Evolutionary conservation across 345 rosid species (phyloP).

Genomic region (Hibiscus tridactylites): DNA sequence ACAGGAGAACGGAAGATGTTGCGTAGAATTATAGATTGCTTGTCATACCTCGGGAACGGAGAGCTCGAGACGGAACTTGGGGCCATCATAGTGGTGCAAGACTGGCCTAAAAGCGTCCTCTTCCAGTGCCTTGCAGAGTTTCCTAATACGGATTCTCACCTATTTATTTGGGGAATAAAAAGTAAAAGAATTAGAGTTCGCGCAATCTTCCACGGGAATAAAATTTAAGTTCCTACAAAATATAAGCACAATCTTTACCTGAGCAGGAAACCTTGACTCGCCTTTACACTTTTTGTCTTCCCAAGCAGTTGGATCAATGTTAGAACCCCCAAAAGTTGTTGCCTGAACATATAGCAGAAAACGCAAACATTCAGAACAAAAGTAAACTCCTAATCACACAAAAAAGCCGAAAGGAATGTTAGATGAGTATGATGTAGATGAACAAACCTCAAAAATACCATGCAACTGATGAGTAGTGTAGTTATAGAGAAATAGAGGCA

Average conservation of each 20-base stretch:
- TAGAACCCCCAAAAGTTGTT: slow-evolving; percentile 88
- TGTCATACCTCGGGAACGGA: slow-evolving; percentile 89
- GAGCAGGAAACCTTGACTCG: slow-evolving; percentile 97
- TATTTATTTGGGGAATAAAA: slow-evolving; percentile 9
- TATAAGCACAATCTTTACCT: slow-evolving; percentile 35
- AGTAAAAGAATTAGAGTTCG: background rate
- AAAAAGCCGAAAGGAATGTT: background rate
- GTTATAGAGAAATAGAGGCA: slow-evolving; percentile 91
- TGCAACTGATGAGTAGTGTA: slow-evolving; percentile 97
- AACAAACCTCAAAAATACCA: slow-evolving; percentile 93
- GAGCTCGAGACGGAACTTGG: slow-evolving; percentile 95
- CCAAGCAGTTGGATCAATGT: slow-evolving; percentile 99
- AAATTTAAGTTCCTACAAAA: background rate
- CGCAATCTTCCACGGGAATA: background rate
- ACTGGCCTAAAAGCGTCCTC: slow-evolving; percentile 97
- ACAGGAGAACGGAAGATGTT: background rate
- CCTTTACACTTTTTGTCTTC: slow-evolving; percentile 99
- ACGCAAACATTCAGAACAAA: background rate
- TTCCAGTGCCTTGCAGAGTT: slow-evolving; percentile 90
- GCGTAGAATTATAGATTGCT: background rate
- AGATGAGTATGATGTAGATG: background rate
- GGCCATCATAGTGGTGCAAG: slow-evolving; percentile 93
- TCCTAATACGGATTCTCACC: slow-evolving; percentile 84
- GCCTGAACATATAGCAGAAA: slow-evolving; percentile 42
- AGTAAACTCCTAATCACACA: background rate